Evolutionary conservation across 2,329 filamentous ascomycete genomes (phyloP), one percentile per base, ranked within the genome.

Genomic region (Alternaria ethzedia): DNA sequence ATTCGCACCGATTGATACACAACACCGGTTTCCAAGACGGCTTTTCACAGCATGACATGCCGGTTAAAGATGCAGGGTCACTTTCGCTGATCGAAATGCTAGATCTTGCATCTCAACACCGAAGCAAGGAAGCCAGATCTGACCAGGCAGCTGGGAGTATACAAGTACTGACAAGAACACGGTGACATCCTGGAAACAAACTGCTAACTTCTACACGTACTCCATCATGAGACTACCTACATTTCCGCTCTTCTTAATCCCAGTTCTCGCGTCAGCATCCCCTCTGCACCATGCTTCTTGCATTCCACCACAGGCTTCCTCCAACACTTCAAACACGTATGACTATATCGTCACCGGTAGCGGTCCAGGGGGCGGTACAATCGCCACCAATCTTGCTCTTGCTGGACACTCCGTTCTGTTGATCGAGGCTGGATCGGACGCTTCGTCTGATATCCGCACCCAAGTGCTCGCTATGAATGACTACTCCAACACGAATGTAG

Each of bases 371-470:
- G 65, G 63, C 20, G 69, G 69, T 21, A 69, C 69, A 43, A 67
- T 70, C 41, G 64, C 87, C 4, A 83, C 84, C 11, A 82, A 86
- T 51, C 82, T 89, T 9, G 87, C 87, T 26, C 78, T 84, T 55
- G 84, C 85, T 32, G 87, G 87, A 21, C 81, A 85, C 75, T 85
- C 82, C 57, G 85, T 86, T 3, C 82, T 89, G 13, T 81, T 89
- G 4, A 82, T 88, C 36, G 86, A 88, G 69, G 86, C 86, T 10
- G 86, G 86, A 23, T 59, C 57, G 59, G 86, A 89, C 66, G 81
- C 86, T 61, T 83, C 81, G 13, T 76, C 79, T 51, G 75, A 79
- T 17, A 78, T 81, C 54, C 82, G 69, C 81, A 86, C 62, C 79
- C 84, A 32, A 81, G 86, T 20, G 84, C 87, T 17, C 82, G 83